Base-by-base conservation (phyloP, 306 rosid genomes). In the Datisca glomerata region DNA sequence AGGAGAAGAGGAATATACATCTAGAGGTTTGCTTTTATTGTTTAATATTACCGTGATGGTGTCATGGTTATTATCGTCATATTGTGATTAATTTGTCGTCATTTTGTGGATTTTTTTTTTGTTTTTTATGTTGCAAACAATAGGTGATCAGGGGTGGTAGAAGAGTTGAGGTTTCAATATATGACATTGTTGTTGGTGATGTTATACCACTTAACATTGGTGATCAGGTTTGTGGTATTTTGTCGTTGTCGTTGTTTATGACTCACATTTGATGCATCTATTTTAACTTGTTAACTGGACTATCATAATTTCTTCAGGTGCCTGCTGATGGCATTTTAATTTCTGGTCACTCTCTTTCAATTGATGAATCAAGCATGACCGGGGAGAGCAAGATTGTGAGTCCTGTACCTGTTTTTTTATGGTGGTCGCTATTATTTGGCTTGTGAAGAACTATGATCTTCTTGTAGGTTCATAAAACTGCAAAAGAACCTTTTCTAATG, bases 361-460 rank as follows among this genome's bases (percentile, higher is more conserved):
- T 89, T 53, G 97, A 89, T 59, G 94, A 83, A 59, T 83, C 93
- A 25, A 89, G 95, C 70, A 84, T 89, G 95, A 89, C 97, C 7
- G 97, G 97, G 54, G 95, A 89, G 80, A 83, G 97, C 81, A 83
- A 72, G 74, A 83, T 58, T 53, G 97, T 83, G 59, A 80, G 95
- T 57, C 44, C 40, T 52, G 43, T 18, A n/a, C n/a, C n/a, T 55
- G 29, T 43, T 23, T 63, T 3, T 58, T 40, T 27, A 35, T 22
- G 36, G 25, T 20, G 21, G 24, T 42, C 9, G 10, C n/a, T 32
- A 11, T 10, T 6, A 43, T 39, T 43, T 18, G 35, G 16, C 3
- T 22, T 21, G 47, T 60, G 53, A 58, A 39, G 33, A 35, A 53
- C 4, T 18, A 16, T 43, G n/a, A 31, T 31, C 24, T 28, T 48